phyloP scores from a whole-genome alignment of 768 basidiomycete species.

The Podaxis carcinomalis region DNA sequence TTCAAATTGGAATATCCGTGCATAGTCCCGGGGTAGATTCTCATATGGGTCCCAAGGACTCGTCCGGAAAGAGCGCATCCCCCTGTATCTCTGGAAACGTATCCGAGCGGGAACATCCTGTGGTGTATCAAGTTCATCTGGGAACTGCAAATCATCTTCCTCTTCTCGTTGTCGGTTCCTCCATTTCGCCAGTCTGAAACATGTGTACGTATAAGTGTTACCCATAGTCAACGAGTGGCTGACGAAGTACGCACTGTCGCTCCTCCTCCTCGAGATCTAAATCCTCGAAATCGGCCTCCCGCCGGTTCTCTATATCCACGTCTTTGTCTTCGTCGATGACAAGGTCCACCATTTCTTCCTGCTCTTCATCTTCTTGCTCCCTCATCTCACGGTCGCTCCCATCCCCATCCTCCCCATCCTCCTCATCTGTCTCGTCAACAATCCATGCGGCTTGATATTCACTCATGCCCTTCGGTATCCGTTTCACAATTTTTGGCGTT shows the following conservation, averaged over 20 bases:
- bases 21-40: constrained; percentile 91
- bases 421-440: constrained; percentile 73
- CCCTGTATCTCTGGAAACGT: constrained; percentile 90
- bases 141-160: constrained; percentile 81
- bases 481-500: constrained; percentile 75
- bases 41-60: constrained; percentile 98
- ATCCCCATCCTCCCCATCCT: constrained; percentile 41
- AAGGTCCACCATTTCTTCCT: constrained; percentile 60
- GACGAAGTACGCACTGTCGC: constrained; percentile 57
- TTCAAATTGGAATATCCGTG: constrained; percentile 94
- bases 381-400: constrained; percentile 31
- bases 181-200: constrained; percentile 62
- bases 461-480: constrained; percentile 92
- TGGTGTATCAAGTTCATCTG: constrained; percentile 95
- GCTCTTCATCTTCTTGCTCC: constrained; percentile 38
- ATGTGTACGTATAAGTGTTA: background rate
- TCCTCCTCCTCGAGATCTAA: constrained; percentile 83
- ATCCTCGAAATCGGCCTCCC: constrained; percentile 63
- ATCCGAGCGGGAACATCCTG: constrained; percentile 72
- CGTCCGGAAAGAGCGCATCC: constrained; percentile 88
- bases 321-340: constrained; percentile 56
- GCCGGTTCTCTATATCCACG: constrained; percentile 51
- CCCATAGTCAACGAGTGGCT: background rate
- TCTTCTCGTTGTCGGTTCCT: constrained; percentile 68
- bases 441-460: constrained; percentile 98